phyloP scores from a whole-genome alignment of 2,329 filamentous ascomycete species.

The Fusarium robinianum region DNA sequence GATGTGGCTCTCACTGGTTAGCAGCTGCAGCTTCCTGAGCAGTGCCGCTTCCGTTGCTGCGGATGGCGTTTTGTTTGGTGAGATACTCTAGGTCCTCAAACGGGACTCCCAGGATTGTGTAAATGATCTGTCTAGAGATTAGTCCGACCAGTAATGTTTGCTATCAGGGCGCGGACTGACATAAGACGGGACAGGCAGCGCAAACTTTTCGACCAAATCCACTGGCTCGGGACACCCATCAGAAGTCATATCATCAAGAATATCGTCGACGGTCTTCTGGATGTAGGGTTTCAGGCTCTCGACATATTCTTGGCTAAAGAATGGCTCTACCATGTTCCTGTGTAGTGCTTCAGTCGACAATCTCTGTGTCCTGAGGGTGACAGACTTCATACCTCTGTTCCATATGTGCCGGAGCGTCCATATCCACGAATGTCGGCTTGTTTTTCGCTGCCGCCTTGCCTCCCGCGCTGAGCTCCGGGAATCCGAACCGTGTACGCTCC shows the following conservation, averaged over 20 bases:
- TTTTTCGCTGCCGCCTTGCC: conserved; percentile 54
- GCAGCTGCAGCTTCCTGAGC: conserved; percentile 51
- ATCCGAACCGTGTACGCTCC: conserved; percentile 48
- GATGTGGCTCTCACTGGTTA: conserved; percentile 41
- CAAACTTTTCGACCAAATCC: conserved; percentile 53
- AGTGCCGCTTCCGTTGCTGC: conserved; percentile 52
- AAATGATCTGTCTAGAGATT: conserved; percentile 47
- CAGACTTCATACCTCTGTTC: conserved; percentile 44
- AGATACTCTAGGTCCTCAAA: conserved; percentile 52
- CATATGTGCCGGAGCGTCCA: conserved; percentile 55
- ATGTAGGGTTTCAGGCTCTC: conserved; percentile 50
- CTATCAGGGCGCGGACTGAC: conserved; percentile 33
- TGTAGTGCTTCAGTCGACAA: not conserved
- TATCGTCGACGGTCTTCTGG: conserved; percentile 49
- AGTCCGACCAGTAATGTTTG: conserved; percentile 31
- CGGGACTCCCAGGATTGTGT: conserved; percentile 54
- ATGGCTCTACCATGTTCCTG: conserved; percentile 51
- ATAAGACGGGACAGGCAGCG: conserved; percentile 53
- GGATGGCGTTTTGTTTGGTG: conserved; percentile 52
- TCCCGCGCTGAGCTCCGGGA: conserved; percentile 52
- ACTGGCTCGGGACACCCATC: conserved; percentile 46
- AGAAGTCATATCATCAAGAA: conserved; percentile 46
- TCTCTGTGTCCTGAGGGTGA: not conserved
- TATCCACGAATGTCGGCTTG: conserved; percentile 56
- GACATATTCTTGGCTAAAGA: conserved; percentile 48